Evolutionary conservation across 2,329 filamentous ascomycete genomes (phyloP), one percentile per base, ranked within the genome.

Genomic region (Apiospora aurea): DNA sequence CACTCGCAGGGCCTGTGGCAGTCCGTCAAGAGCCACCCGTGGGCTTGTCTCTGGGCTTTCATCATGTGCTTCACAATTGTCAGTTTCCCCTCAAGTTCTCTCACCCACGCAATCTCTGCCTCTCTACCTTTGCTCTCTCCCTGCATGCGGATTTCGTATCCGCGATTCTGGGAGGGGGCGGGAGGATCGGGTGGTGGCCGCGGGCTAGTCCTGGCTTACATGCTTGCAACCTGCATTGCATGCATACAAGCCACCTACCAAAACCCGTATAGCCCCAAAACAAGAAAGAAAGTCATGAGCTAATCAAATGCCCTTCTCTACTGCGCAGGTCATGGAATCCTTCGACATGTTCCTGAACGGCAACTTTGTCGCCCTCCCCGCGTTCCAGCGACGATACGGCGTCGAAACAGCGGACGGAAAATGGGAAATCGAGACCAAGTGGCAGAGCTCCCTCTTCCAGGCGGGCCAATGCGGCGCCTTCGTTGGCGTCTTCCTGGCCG

Each of bases 61-160:
- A 78, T 81, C 75, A 86, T 86, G 83, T 87, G 83, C 67, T 87
- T 84, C 76, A 86, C 85, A 5, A 87, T 87, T 77, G 85, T 86
- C 67, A 80, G 84, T 78, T 34, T 13, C 26, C 51, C 70, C 11
- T 24, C 57, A 24, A 26, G 1, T 29, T 14, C 34, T 7, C 4
- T 41, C 21, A 4, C 21, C 57, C 34, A 38, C 34, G 1, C 26
- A 7, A 14, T 21, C 57, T n/a, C 10, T n/a, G 18, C 21, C 10
- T 38, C 8, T 11, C 5, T 14, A 4, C 29, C 26, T 38, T 34
- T 26, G 8, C 26, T 29, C 18, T 34, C 16, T 18, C 29, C 29
- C 29, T n/a, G 57, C 57, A 64, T 64, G 34, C 57, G n/a, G 57
- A 41, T 5, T 29, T 64, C 29, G 57, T 64, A 21, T 41, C n/a